Evolutionary conservation across 1,284 basidiomycete genomes (phyloP), one percentile per base, ranked within the genome.

Genomic region (Naganishia sp.): DNA sequence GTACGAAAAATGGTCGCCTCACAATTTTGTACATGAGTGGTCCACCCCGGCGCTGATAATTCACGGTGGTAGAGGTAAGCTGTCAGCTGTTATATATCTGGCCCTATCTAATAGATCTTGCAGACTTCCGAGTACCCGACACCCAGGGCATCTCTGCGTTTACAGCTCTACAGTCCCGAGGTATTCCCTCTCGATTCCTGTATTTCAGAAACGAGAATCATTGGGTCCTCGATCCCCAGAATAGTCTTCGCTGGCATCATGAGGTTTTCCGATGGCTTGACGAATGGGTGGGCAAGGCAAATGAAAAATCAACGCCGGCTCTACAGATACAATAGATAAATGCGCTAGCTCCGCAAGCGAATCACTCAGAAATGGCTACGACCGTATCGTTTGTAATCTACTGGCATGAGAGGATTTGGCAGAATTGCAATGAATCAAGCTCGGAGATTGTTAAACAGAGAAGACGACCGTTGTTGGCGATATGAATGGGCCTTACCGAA

Each of bases 131-230:
- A 49, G 65, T 69, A 10, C 68, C 68, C 11, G 68, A 69, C 15
- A 53, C 57, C 7, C 65, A 69, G 41, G 58, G 63, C 11, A 62
- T 69, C 39, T 57, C 57, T 15, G 72, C 78, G 0, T 81, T 75
- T 65, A 76, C 74, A 17, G 73, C 69, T 47, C 69, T 73, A 18
- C 76, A 81, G 69, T 66, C 70, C 51, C 70, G 61, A 65, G 72
- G 85, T 15, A 81, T 96, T 35, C 89, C 90, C 6, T 89, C 86
- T 69, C 85, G 94, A 57, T 83, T 96, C 56, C 85, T 96, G 11
- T 87, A 94, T 71, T 96, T 96, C 84, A 90, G 90, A 0, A 88
- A 92, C 72, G 94, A 96, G 82, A 95, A 95, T 73, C 93, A 95
- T 77, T 94, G 90, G 90, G 90, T 90, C 11, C 73, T 81, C 52